Conservation (phyloP, 2,329 filamentous ascomycete genomes). For the Teratosphaeria viscida region DNA sequence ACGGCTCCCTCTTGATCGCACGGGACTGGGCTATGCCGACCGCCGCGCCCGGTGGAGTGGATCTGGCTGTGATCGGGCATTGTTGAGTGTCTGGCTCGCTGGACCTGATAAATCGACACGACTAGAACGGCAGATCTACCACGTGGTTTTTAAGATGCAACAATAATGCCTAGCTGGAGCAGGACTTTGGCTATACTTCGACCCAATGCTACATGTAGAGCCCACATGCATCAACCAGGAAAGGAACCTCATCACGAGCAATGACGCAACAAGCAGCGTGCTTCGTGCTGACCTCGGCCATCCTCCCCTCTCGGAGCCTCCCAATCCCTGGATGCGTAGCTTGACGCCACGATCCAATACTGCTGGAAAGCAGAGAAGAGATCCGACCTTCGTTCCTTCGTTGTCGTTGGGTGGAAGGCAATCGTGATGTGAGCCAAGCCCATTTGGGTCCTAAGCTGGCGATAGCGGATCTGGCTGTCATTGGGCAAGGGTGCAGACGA, state of each 20-base stretch:
- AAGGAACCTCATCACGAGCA: not conserved
- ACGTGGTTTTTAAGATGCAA: not conserved
- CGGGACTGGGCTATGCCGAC: slow-evolving; percentile 26
- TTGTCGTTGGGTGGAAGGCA: not conserved
- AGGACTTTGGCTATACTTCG: not conserved
- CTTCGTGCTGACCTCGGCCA: not conserved
- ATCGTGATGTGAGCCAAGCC: not conserved
- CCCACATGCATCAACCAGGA: not conserved
- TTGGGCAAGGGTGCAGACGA: not conserved
- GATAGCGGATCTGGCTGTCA: not conserved
- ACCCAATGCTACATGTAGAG: not conserved
- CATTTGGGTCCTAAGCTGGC: not conserved
- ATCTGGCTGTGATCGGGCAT: slow-evolving; percentile 7
- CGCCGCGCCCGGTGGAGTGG: slow-evolving; percentile 48
- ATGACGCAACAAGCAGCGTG: not conserved
- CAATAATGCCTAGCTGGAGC: too few species aligned
- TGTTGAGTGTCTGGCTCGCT: not conserved
- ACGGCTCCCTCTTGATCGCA: not conserved
- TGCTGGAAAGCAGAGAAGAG: not conserved
- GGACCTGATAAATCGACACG: not conserved
- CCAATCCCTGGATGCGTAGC: not conserved
- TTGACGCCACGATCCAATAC: not conserved
- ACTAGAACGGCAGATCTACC: not conserved
- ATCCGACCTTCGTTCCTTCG: not conserved
- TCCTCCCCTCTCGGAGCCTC: not conserved